phyloP scores from a whole-genome alignment of 2,329 filamentous ascomycete genomes.

The Stylonectria norvegica region DNA sequence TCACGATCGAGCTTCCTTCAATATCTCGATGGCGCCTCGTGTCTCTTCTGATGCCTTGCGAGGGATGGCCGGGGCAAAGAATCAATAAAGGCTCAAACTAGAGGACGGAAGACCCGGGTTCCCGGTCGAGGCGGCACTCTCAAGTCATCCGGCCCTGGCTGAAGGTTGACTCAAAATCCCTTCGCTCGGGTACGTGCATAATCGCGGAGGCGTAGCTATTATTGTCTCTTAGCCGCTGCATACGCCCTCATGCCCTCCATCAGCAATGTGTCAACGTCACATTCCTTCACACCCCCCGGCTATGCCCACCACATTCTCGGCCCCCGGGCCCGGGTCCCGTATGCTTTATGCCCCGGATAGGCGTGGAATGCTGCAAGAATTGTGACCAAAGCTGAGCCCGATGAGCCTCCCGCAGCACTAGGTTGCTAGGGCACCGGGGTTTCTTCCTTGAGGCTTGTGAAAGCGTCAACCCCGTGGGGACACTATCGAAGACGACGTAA shows the following conservation, averaged over 20 bases:
- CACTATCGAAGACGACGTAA: constrained; percentile 3
- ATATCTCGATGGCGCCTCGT: too few relatives aligned
- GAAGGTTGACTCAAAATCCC: constrained; percentile 2
- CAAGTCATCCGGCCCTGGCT: too few relatives aligned
- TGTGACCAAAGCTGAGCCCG: constrained; percentile 12
- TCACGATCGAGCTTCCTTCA: too few relatives aligned
- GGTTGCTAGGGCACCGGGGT: constrained; percentile 21
- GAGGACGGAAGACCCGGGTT: neutral
- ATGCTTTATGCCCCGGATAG: constrained; percentile 9
- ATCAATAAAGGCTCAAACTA: too few relatives aligned
- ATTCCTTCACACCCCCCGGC: constrained; percentile 21
- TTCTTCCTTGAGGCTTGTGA: constrained; percentile 11
- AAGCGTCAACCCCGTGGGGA: constrained; percentile 11
- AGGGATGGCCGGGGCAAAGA: too few relatives aligned
- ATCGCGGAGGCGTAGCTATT: neutral
- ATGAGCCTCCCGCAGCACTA: constrained; percentile 7
- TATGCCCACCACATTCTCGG: constrained; percentile 24
- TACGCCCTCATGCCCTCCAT: constrained; percentile 15
- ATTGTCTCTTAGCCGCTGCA: constrained; percentile 7
- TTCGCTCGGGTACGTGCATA: neutral
- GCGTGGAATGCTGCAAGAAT: constrained; percentile 22
- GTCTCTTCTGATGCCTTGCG: too few relatives aligned
- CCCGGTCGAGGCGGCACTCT: too few relatives aligned
- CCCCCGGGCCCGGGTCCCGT: constrained; percentile 21
- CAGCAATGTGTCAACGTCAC: constrained; percentile 14